These are phyloP conservation scores for Botrytis hyacinthi DNA, from an alignment of 2,329 filamentous ascomycete genomes.

Conservation along the genomic window DNA sequence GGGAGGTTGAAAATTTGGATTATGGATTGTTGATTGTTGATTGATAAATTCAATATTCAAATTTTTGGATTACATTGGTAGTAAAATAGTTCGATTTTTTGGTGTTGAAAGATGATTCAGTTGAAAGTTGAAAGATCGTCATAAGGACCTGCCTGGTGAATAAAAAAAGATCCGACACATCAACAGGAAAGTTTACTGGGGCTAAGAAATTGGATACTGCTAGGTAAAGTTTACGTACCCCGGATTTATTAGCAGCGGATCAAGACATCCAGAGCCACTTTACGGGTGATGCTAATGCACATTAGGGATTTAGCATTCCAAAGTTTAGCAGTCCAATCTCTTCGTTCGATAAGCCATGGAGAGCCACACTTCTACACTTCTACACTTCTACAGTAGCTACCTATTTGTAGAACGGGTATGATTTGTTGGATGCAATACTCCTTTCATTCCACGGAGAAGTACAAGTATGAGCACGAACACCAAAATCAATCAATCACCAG, in stretches of 20 bases:
- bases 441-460: neutral
- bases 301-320: neutral
- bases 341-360: neutral
- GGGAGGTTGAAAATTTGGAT: neutral
- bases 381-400: neutral
- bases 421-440: neutral
- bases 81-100: neutral
- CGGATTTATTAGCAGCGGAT: neutral
- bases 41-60: neutral
- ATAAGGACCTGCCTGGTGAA: neutral
- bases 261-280: conserved; percentile 10
- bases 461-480: neutral
- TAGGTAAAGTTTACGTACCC: neutral
- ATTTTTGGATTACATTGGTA: neutral
- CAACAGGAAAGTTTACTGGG: conserved; percentile 2
- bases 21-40: too few relatives aligned
- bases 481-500: neutral
- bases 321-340: neutral
- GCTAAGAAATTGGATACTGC: neutral
- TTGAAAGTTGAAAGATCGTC: conserved; percentile 4
- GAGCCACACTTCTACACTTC: too few relatives aligned
- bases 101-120: conserved; percentile 1
- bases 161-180: conserved; percentile 10
- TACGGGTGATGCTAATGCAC: neutral
- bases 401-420: neutral